Conservation (phyloP, 352 stramenopile species). For the Pythium guiyangense region DNA sequence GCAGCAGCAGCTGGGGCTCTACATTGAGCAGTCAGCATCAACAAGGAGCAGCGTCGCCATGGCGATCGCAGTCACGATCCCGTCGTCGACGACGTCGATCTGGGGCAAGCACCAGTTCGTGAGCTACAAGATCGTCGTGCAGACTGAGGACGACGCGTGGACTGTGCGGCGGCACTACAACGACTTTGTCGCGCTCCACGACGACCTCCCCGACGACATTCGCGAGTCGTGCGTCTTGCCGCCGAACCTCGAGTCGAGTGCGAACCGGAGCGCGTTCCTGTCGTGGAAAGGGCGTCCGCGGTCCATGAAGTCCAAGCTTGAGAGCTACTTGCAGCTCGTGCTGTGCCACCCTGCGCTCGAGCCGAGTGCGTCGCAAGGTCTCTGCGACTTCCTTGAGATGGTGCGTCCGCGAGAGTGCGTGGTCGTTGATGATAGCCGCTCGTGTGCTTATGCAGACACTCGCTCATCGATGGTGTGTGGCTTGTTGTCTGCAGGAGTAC, state of each 20-base stretch:
- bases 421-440: not conserved
- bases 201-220: slow-evolving; percentile 54
- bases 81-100: slow-evolving; percentile 55
- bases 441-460: not conserved
- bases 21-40: slow-evolving; percentile 7
- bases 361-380: slow-evolving; percentile 43
- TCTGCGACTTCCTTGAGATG: slow-evolving; percentile 78
- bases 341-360: slow-evolving; percentile 44
- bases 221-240: slow-evolving; percentile 38
- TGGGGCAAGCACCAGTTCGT: slow-evolving; percentile 72
- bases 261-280: slow-evolving; percentile 27
- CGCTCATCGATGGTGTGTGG: not conserved
- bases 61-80: slow-evolving; percentile 55
- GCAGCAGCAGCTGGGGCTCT: not conserved
- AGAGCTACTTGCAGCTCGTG: slow-evolving; percentile 55
- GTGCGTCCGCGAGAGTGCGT: slow-evolving; percentile 14
- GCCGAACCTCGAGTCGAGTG: slow-evolving; percentile 16
- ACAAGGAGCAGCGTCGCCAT: slow-evolving; percentile 18
- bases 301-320: slow-evolving; percentile 64
- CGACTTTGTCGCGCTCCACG: slow-evolving; percentile 58
- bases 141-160: slow-evolving; percentile 68
- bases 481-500: slow-evolving; percentile 66
- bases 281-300: slow-evolving; percentile 56
- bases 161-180: slow-evolving; percentile 57
- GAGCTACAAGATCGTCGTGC: slow-evolving; percentile 71